A percentile compares a stretch with the other conserved stretches of the same genome.
phyloP scores from a whole-genome alignment of 352 stramenopile species.

The Phytophthora pinifolia region DNA sequence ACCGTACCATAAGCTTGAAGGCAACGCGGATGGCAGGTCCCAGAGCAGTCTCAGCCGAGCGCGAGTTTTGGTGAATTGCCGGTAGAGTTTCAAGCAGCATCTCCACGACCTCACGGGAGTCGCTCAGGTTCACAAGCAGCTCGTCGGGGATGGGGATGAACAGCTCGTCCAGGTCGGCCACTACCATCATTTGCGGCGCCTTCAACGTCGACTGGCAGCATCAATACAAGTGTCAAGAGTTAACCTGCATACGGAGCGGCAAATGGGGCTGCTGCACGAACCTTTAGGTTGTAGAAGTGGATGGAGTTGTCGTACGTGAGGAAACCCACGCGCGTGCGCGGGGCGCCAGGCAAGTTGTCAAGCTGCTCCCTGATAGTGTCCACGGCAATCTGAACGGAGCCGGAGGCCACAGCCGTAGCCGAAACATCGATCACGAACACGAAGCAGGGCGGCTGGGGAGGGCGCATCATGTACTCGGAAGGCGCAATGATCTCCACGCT shows the following conservation, averaged over 20 bases:
- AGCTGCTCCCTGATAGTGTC: conserved; percentile 84
- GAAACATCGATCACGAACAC: conserved; percentile 92
- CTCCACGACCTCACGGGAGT: conserved; percentile 94
- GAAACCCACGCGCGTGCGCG: conserved; percentile 82
- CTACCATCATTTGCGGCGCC: conserved; percentile 88
- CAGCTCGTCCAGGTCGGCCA: conserved; percentile 85
- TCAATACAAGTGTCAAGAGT: conserved; percentile 36
- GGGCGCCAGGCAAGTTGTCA: conserved; percentile 70
- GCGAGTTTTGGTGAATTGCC: conserved; percentile 83
- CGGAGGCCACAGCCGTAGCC: conserved; percentile 64
- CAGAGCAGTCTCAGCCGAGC: conserved; percentile 75
- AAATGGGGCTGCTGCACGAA: conserved; percentile 18
- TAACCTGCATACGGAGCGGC: not conserved
- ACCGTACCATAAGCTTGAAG: conserved; percentile 97
- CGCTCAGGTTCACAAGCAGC: conserved; percentile 97
- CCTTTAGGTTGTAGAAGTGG: conserved; percentile 91
- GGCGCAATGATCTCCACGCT: conserved; percentile 87
- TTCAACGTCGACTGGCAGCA: conserved; percentile 64
- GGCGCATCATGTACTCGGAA: conserved; percentile 91
- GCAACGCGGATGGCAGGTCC: conserved; percentile 93
- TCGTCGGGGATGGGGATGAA: conserved; percentile 95
- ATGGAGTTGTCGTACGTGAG: conserved; percentile 86
- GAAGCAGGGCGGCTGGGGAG: conserved; percentile 84
- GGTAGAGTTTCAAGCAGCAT: conserved; percentile 95
- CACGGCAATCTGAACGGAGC: conserved; percentile 66